Conservation (phyloP, 2,329 filamentous ascomycete species). For the Cladosporium halotolerans region DNA sequence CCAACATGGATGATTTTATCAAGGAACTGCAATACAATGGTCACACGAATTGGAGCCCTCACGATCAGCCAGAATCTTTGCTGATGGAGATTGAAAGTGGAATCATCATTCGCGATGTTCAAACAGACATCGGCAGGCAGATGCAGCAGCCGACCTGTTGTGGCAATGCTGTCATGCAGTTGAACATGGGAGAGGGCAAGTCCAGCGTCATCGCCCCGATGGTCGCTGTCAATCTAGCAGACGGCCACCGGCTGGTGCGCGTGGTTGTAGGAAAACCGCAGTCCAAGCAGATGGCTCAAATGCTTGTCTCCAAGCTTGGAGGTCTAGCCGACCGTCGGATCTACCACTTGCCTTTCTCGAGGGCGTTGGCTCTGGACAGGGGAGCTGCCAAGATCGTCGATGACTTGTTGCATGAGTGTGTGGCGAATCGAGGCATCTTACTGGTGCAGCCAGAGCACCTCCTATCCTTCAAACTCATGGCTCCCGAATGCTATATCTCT, state of each 20-base stretch:
- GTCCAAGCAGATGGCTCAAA: slow-evolving; percentile 52
- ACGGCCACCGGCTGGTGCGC: slow-evolving; percentile 42
- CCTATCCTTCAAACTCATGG: slow-evolving; percentile 59
- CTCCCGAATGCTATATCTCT: slow-evolving; percentile 51
- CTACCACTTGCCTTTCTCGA: slow-evolving; percentile 53
- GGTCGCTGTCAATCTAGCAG: slow-evolving; percentile 42
- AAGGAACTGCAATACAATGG: slow-evolving; percentile 45
- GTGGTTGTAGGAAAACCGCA: slow-evolving; percentile 53
- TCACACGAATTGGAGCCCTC: slow-evolving; percentile 52
- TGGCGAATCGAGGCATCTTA: slow-evolving; percentile 46
- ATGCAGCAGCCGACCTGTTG: slow-evolving; percentile 51
- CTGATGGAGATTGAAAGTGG: slow-evolving; percentile 61
- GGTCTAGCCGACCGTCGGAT: slow-evolving; percentile 49
- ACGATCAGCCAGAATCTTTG: slow-evolving; percentile 54
- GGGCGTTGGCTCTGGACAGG: slow-evolving; percentile 38
- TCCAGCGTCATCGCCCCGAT: slow-evolving; percentile 64
- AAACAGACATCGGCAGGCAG: slow-evolving; percentile 56
- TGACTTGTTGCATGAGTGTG: slow-evolving; percentile 38
- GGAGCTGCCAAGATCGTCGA: slow-evolving; percentile 30
- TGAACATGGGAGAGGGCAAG: slow-evolving; percentile 70
- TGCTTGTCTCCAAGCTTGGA: slow-evolving; percentile 51
- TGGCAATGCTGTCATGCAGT: slow-evolving; percentile 53
- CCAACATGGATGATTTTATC: slow-evolving; percentile 16
- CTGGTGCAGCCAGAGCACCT: slow-evolving; percentile 58
- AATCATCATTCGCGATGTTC: slow-evolving; percentile 55